Conservation (phyloP, 306 rosid genomes). For the Lathyrus oleraceus region DNA sequence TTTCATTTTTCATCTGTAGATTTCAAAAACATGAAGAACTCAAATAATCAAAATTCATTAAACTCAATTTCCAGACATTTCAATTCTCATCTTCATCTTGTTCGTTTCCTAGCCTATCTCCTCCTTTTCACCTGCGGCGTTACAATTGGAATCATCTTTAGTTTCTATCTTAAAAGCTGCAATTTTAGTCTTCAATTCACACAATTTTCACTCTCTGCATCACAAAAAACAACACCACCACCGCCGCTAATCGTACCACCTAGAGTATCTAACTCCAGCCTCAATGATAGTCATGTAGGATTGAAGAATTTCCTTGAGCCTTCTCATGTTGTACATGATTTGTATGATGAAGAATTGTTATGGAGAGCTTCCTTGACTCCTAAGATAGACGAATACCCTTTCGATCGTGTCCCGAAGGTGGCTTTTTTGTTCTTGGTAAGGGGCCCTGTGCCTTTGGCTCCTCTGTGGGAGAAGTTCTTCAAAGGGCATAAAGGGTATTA, state of each 20-base stretch:
- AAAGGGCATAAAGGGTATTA: slow-evolving; percentile 62
- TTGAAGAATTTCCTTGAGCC: slow-evolving; percentile 48
- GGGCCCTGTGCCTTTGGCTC: slow-evolving; percentile 58
- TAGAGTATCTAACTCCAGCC: background rate
- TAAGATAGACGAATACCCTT: slow-evolving; percentile 49
- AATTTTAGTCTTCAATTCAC: slow-evolving; percentile 44
- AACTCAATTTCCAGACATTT: slow-evolving; percentile 39
- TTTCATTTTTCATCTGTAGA: background rate
- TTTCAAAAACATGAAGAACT: slow-evolving; percentile 40
- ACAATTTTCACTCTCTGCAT: slow-evolving; percentile 44
- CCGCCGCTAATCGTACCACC: background rate
- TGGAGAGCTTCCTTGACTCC: slow-evolving; percentile 81
- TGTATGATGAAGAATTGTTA: slow-evolving; percentile 62
- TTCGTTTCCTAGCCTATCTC: slow-evolving; percentile 42
- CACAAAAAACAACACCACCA: slow-evolving; percentile 4
- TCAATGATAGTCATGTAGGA: slow-evolving; percentile 27
- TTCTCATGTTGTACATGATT: slow-evolving; percentile 48
- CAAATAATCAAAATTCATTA: slow-evolving; percentile 27
- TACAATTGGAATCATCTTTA: slow-evolving; percentile 51
- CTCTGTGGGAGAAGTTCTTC: slow-evolving; percentile 75
- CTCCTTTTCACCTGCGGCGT: slow-evolving; percentile 60
- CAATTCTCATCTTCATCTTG: slow-evolving; percentile 33
- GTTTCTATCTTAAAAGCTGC: slow-evolving; percentile 42
- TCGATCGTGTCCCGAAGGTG: slow-evolving; percentile 59
- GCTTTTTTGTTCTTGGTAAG: slow-evolving; percentile 81